Evolutionary conservation across 371 early-diverging fungal genomes (phyloP), one percentile per base, ranked within the genome.

Genomic region (Fennellomyces sp.): DNA sequence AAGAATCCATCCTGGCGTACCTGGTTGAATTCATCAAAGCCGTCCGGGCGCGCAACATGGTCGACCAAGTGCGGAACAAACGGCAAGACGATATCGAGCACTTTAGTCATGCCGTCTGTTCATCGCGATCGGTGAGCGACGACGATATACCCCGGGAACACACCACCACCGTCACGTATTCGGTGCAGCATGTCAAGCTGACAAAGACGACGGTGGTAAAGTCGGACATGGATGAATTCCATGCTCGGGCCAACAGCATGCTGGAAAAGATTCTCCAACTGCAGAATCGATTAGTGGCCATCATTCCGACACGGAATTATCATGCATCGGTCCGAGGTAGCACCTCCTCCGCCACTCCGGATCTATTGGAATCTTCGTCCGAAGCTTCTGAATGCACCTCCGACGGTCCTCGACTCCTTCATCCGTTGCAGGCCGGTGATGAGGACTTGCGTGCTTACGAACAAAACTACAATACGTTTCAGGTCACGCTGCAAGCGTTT

Each of bases 361-460:
- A 65, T 21, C n/a, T 45, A 12, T 21, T 28, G n/a, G 49, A 60
- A 31, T 42, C 48, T 17, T 38, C 41, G 1, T 48, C 31, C 10
- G 61, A 54, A 27, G 52, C 39, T 21, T 23, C 23, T 21, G 51
- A 56, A 29, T 29, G 56, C 15, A 48, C 28, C 31, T 19, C 45
- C 2, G 47, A 13, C 23, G 58, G 56, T 5, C 29, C 68, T 1
- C 58, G 63, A 2, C 36, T 66, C 12, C 36, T 79, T 7, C 79
- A 79, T 58, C 79, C 79, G 6, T 52, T 78, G 5, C 71, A 73
- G 48, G 73, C 75, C 13, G 75, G 70, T 12, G 66, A 72, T 25
- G 76, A 79, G 45, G 76, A 79, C 41, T 55, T 73, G 33, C 19
- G 62, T 2, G 52, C 64, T 10, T 79, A 73, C 47, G 74, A 73